Percentiles rank a stretch among this genome's conserved stretches.
Conservation (phyloP, 2,329 filamentous ascomycete species). For the Claviceps arundinis region DNA sequence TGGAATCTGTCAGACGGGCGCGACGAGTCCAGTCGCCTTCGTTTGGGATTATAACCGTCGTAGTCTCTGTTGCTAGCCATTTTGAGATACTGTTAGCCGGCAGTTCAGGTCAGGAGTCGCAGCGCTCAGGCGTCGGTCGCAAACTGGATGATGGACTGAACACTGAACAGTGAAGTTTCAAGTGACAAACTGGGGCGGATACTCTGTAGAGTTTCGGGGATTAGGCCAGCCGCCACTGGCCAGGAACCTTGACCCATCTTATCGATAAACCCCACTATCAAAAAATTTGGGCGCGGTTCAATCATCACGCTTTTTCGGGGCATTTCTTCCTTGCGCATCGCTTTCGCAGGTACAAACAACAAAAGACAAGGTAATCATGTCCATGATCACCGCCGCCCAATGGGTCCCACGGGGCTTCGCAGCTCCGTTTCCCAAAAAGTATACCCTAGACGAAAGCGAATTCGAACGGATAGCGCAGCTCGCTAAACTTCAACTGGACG, state of each 20-base stretch:
- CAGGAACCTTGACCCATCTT: conserved; percentile 10
- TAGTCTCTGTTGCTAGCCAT: conserved; percentile 25
- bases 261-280: conserved; percentile 27
- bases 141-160: not conserved
- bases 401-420: conserved; percentile 70
- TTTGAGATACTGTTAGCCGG: not conserved
- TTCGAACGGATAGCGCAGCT: conserved; percentile 63
- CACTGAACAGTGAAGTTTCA: not conserved
- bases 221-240: no score
- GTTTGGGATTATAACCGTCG: conserved; percentile 25
- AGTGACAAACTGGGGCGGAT: not conserved
- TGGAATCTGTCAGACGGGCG: conserved; percentile 17
- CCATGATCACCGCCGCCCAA: conserved; percentile 64
- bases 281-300: conserved; percentile 17
- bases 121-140: not conserved
- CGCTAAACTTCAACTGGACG: conserved; percentile 71
- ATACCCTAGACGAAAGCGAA: conserved; percentile 62
- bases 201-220: conserved; percentile 9
- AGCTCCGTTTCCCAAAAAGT: conserved; percentile 62
- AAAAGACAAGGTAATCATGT: conserved; percentile 28
- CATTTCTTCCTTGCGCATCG: not conserved
- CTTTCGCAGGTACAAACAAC: not conserved
- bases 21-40: conserved; percentile 22
- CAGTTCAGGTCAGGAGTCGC: not conserved
- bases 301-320: not conserved